Conservation (phyloP, 305 asterid genomes). For the Solanum hybrid region DNA sequence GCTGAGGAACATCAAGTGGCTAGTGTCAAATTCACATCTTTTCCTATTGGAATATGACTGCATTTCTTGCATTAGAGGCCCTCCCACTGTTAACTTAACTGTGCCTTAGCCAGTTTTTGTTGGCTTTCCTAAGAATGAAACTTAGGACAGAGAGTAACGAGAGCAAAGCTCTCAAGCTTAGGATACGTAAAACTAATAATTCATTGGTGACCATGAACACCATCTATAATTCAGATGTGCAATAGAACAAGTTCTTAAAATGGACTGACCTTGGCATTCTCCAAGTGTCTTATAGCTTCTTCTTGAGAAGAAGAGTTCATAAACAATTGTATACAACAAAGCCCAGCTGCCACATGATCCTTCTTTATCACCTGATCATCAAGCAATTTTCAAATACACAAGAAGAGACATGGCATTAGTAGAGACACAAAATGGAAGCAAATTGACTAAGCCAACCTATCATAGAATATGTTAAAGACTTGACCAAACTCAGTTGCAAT, state of each 20-base stretch:
- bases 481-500: neutral
- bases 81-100: neutral
- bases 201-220: neutral
- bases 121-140: neutral
- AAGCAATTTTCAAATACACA: conserved; percentile 1
- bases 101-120: neutral
- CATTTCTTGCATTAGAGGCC: neutral
- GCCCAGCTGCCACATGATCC: conserved; percentile 94
- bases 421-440: neutral
- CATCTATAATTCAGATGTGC: neutral
- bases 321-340: conserved; percentile 92
- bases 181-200: neutral
- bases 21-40: neutral
- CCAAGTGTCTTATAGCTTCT: conserved; percentile 83
- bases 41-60: neutral
- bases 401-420: neutral
- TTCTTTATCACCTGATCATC: conserved; percentile 74
- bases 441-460: neutral
- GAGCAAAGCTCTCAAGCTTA: neutral
- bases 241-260: conserved; percentile 2
- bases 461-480: neutral
- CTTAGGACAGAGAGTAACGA: neutral
- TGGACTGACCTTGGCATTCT: conserved; percentile 60
- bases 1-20: neutral
- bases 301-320: conserved; percentile 92